These are phyloP conservation scores for Alternaria tenuissima DNA, from an alignment of 2,329 filamentous ascomycete species.

Conservation along the genomic window DNA sequence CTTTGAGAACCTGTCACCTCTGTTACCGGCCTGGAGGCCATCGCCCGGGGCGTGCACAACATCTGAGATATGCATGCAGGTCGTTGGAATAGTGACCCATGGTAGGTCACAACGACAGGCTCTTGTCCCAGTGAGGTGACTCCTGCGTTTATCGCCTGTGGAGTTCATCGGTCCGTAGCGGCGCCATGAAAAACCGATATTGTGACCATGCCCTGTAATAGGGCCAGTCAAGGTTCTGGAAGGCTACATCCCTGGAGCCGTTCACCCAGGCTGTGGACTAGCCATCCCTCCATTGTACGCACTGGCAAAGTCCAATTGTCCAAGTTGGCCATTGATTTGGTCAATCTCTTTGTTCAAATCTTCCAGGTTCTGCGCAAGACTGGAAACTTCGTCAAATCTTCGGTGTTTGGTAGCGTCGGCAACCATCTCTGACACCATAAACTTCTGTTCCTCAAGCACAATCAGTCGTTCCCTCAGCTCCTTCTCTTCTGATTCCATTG, in stretches of 20 bases:
- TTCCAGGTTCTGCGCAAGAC: slow-evolving; percentile 79
- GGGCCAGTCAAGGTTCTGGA: not conserved
- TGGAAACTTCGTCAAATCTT: slow-evolving; percentile 86
- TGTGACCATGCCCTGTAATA: not conserved
- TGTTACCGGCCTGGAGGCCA: not conserved
- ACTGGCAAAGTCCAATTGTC: slow-evolving; percentile 69
- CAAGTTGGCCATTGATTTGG: slow-evolving; percentile 69
- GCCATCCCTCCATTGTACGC: slow-evolving; percentile 53
- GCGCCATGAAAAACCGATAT: not conserved
- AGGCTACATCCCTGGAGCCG: not conserved
- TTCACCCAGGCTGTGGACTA: slow-evolving; percentile 37
- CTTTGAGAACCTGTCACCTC: not conserved
- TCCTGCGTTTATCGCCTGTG: not conserved
- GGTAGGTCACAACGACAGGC: not conserved
- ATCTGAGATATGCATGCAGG: not conserved
- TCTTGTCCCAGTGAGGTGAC: not conserved
- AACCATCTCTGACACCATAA: slow-evolving; percentile 88
- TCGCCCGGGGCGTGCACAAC: not conserved
- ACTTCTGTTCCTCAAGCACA: slow-evolving; percentile 89
- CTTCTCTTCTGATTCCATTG: slow-evolving; percentile 83
- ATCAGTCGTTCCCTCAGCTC: slow-evolving; percentile 80
- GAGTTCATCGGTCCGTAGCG: not conserved
- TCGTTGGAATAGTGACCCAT: not conserved
- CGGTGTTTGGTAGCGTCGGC: slow-evolving; percentile 76
- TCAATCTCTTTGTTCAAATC: slow-evolving; percentile 83